Percentiles rank a stretch among this genome's conserved stretches.
These are phyloP conservation scores for Termitomyces bulborhizus DNA, from an alignment of 768 basidiomycete species.

Conservation along the genomic window DNA sequence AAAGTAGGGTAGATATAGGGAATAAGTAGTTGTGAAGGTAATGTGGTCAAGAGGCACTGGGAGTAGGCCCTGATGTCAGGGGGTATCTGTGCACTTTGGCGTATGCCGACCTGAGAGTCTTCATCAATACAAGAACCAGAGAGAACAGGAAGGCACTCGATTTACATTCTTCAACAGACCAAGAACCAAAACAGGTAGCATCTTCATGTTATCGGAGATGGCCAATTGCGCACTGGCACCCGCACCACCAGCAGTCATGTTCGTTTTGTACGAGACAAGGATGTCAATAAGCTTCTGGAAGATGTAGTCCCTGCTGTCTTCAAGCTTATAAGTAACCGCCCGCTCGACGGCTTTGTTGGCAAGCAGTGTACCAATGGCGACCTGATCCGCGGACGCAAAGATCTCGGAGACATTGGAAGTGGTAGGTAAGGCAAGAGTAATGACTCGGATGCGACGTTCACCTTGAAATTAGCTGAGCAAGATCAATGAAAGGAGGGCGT, in stretches of 20 bases:
- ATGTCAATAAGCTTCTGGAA: conserved; percentile 83
- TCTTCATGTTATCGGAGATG: conserved; percentile 89
- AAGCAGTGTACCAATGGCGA: conserved; percentile 77
- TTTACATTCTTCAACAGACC: conserved; percentile 91
- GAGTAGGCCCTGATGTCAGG: conserved; percentile 96
- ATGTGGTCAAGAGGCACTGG: conserved; percentile 82
- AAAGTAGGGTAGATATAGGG: conserved; percentile 95
- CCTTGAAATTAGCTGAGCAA: conserved; percentile 20
- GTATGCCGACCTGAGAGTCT: conserved; percentile 70
- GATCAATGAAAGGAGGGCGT: neutral
- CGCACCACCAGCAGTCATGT: conserved; percentile 90
- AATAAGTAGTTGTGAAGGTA: conserved; percentile 86
- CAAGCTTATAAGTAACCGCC: conserved; percentile 76
- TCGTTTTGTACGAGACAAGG: conserved; percentile 84
- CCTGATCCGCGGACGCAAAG: conserved; percentile 85
- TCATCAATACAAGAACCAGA: neutral
- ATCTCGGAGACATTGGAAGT: conserved; percentile 85
- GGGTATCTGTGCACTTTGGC: conserved; percentile 95
- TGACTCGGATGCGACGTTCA: conserved; percentile 86
- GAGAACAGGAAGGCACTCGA: conserved; percentile 1
- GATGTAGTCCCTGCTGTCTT: conserved; percentile 84
- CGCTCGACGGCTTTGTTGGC: conserved; percentile 94
- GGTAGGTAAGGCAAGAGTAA: conserved; percentile 83
- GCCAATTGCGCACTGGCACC: conserved; percentile 94
- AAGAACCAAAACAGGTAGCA: conserved; percentile 85